Base-by-base conservation (phyloP, 345 rosid species). In the Aethionema arabicum region DNA sequence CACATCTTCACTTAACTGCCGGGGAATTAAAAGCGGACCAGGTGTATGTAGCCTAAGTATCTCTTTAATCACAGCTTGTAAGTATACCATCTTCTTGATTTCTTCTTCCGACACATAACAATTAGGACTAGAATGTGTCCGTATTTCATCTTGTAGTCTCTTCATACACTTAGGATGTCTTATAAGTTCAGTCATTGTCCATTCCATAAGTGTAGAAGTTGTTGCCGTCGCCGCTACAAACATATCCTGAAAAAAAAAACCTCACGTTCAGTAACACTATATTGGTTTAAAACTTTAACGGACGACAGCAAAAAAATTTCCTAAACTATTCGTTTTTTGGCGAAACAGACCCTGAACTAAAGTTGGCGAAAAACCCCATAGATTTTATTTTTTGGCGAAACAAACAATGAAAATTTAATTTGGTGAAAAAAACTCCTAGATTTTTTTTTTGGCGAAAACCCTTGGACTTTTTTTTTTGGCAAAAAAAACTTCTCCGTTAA, bases 101-200 rank as follows among this genome's bases (percentile, higher is more conserved):
- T 76, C 78, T 16, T 47, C 67, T 9, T 70, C 68, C 11, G 38
- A 31, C 14, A 74, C 11, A 10, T 15, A 7, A 5, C 36, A 2
- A 41, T 61, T 65, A 11, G 13, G 14, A 6, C 40, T 56, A 0
- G n/a, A n/a, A 7, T 60, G 32, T 33, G 14, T 6, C 30, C 65
- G 53, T 5, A 63, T 32, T 51, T 74, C 78, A 6, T 67, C 49
- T 56, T 61, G 70, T 5, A 68, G 16, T 32, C 42, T 46, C 13
- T 66, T 62, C 70, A 73, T 52, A 5, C 37, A 46, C 30, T 37
- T 11, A 6, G 73, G 73, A 37, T 77, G 60, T 53, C 63, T 73
- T 10, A 73, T 9, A 7, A 77, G 70, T 42, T 77, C 73, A 3
- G 76, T 41, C 76, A 74, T 73, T 21, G 43, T n/a, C 81, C 81